Conservation (phyloP, 352 stramenopile genomes). For the Halophytophthora polymorphica region DNA sequence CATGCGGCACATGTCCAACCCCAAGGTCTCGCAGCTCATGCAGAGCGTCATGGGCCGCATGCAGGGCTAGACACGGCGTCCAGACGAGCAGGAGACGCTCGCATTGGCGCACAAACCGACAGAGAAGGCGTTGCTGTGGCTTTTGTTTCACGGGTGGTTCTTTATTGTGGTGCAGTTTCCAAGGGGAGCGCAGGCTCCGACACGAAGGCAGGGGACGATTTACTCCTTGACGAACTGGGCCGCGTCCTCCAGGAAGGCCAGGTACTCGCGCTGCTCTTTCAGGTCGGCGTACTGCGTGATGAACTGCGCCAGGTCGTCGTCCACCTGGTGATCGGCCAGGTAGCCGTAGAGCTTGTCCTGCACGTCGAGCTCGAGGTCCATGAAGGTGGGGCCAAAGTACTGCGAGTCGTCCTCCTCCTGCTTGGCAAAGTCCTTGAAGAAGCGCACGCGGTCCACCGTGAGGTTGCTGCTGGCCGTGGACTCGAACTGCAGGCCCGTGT, state of each 20-base stretch:
- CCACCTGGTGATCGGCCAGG: constrained; percentile 69
- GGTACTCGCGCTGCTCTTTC: constrained; percentile 86
- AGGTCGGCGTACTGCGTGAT: constrained; percentile 81
- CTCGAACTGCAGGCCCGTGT: constrained; percentile 78
- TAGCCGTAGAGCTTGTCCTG: constrained; percentile 82
- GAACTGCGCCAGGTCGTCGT: constrained; percentile 84
- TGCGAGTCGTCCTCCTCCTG: constrained; percentile 56
- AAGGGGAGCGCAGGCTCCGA: constrained; percentile 9
- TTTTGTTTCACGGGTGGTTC: no score
- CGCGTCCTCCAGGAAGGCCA: constrained; percentile 70
- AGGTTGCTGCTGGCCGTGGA: constrained; percentile 80
- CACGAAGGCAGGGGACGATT: constrained; percentile 10
- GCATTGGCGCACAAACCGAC: not conserved
- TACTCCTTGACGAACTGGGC: constrained; percentile 74
- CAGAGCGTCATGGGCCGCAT: constrained; percentile 70
- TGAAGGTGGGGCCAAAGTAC: constrained; percentile 81
- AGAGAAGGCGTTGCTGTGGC: no score
- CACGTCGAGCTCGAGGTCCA: constrained; percentile 82
- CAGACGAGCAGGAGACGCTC: not conserved
- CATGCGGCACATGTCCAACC: constrained; percentile 87
- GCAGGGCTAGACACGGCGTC: constrained; percentile 30
- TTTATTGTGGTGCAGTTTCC: not conserved
- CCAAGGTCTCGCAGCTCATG: constrained; percentile 78
- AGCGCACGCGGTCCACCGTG: constrained; percentile 76
- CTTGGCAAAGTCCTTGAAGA: constrained; percentile 50